Percentiles rank a stretch among this genome's conserved stretches.
These are phyloP conservation scores for Kodamaea sp. DNA, from an alignment of 1,139 yeast species.

Conservation along the genomic window DNA sequence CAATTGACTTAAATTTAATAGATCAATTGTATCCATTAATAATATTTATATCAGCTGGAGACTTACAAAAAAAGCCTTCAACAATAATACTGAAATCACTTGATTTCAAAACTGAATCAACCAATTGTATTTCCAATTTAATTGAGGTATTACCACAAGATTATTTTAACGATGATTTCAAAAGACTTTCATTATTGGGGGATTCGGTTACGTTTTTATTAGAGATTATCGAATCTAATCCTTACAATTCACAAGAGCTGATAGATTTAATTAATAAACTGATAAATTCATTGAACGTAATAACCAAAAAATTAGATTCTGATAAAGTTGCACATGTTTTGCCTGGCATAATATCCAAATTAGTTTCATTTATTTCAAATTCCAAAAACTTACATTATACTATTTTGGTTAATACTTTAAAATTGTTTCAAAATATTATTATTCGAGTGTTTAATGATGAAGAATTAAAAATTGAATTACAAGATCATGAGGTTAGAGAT, in stretches of 20 bases:
- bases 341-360: conserved; percentile 39
- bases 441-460: conserved; percentile 29
- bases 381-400: conserved; percentile 26
- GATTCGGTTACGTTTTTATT: conserved; percentile 24
- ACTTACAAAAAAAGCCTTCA: not conserved
- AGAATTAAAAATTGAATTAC: conserved; percentile 6
- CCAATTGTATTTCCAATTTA: conserved; percentile 17
- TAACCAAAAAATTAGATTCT: conserved; percentile 18
- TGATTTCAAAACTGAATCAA: conserved; percentile 21
- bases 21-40: conserved; percentile 39
- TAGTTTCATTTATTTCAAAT: conserved; percentile 26
- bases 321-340: conserved; percentile 36
- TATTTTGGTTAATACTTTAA: conserved; percentile 20
- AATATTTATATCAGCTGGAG: conserved; percentile 23
- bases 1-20: conserved; percentile 21
- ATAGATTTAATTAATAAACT: conserved; percentile 11
- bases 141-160: conserved; percentile 18
- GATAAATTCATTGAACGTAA: conserved; percentile 16
- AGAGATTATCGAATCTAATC: conserved; percentile 13
- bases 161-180: conserved; percentile 19
- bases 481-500: conserved; percentile 7
- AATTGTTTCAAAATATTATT: conserved; percentile 21
- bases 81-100: conserved; percentile 8
- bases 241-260: conserved; percentile 18
- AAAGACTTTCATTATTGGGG: conserved; percentile 27